These are phyloP conservation scores for Multifurca ochricompacta DNA, from an alignment of 768 basidiomycete genomes.

Conservation along the genomic window DNA sequence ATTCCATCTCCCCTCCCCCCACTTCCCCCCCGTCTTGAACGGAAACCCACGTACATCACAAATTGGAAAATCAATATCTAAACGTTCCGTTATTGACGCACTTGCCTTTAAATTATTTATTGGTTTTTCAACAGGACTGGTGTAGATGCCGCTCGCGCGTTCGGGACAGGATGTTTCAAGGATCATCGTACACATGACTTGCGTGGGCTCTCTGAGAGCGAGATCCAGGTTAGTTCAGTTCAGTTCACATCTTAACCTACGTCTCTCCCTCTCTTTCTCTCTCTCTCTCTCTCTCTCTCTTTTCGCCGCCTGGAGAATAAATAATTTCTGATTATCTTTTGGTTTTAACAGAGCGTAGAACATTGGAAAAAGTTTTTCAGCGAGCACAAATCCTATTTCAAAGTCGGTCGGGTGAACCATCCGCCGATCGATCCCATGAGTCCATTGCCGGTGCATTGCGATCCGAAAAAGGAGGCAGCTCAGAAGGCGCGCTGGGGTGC, in stretches of 20 bases:
- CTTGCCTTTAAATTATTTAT: background rate
- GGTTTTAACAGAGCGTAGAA: constrained; percentile 63
- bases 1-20: no score
- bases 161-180: constrained; percentile 89
- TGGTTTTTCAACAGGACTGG: constrained; percentile 60
- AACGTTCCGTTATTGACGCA: constrained; percentile 20
- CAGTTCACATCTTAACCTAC: no score
- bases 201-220: constrained; percentile 66
- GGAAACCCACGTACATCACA: constrained; percentile 20
- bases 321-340: no score
- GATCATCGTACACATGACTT: constrained; percentile 87
- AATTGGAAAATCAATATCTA: no score
- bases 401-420: constrained; percentile 71
- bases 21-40: background rate
- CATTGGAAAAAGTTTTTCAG: constrained; percentile 91
- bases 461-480: constrained; percentile 44
- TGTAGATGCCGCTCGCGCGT: constrained; percentile 83
- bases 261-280: constrained; percentile 22
- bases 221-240: constrained; percentile 46
- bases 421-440: constrained; percentile 67
- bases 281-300: background rate
- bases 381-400: constrained; percentile 70
- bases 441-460: constrained; percentile 69
- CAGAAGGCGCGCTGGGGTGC: constrained; percentile 23
- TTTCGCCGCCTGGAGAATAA: background rate